Evolutionary conservation across 164 flowering plant species (phyloP).

Genomic region (Amborella trichopoda): DNA sequence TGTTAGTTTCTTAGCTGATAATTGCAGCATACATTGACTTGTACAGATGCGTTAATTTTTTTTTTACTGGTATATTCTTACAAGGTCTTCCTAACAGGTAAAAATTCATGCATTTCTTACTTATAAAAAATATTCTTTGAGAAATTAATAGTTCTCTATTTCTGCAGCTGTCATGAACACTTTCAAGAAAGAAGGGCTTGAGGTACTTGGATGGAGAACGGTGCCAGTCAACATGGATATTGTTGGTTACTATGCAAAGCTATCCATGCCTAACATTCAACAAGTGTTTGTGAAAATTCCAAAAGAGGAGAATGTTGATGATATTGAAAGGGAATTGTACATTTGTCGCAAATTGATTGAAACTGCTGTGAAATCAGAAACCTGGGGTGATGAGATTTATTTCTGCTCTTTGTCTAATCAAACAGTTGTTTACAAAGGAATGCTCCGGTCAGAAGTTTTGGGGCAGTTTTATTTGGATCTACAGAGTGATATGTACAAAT

Average conservation of each 20-base stretch:
- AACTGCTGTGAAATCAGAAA: slow-evolving; percentile 40
- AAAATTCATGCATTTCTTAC: no score
- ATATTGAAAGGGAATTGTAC: slow-evolving; percentile 93
- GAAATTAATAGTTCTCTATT: no score
- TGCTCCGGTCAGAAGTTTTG: slow-evolving; percentile 97
- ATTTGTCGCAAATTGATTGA: slow-evolving; percentile 88
- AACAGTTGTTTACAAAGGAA: slow-evolving; percentile 96
- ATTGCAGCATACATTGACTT: no score
- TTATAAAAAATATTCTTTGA: no score
- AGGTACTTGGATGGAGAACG: slow-evolving; percentile 97
- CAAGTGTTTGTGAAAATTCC: slow-evolving; percentile 77
- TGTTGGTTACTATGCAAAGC: slow-evolving; percentile 83
- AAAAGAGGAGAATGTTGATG: slow-evolving; percentile 69
- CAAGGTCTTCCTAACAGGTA: no score
- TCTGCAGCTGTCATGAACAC: slow-evolving; percentile 58
- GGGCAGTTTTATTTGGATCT: slow-evolving; percentile 83
- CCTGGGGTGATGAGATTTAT: slow-evolving; percentile 87
- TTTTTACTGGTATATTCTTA: no score
- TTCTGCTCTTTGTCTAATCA: slow-evolving; percentile 95
- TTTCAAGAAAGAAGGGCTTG: slow-evolving; percentile 84
- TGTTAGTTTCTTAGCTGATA: no score
- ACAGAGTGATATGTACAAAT: slow-evolving; percentile 66
- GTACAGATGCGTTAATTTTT: no score
- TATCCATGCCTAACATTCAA: slow-evolving; percentile 86
- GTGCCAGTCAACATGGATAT: slow-evolving; percentile 76